Evolutionary conservation across 202 grass and related monocot genomes (phyloP).

Genomic region (Carex sylvatica): DNA sequence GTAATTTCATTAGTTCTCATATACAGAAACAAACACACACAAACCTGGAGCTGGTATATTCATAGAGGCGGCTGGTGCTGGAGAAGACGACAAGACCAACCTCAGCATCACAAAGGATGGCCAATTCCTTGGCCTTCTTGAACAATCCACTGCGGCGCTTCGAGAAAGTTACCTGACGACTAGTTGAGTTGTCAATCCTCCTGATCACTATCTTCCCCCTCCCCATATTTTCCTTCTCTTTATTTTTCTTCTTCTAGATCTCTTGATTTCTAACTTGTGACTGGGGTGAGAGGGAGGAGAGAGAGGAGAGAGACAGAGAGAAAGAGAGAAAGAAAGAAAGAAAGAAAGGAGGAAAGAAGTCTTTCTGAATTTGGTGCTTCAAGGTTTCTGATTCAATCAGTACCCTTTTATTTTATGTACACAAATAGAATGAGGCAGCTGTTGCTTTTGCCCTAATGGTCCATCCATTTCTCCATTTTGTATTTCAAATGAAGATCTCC

Average conservation of each 20-base stretch:
- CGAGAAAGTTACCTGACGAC: constrained; percentile 27
- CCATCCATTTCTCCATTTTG: not conserved
- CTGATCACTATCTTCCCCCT: constrained; percentile 31
- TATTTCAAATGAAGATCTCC: not conserved
- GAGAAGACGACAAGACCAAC: constrained; percentile 32
- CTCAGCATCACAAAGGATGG: constrained; percentile 30
- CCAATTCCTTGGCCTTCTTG: constrained; percentile 32
- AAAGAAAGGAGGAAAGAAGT: not conserved
- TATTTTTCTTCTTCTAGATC: not conserved
- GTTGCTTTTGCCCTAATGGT: constrained; percentile 17
- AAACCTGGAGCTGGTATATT: constrained; percentile 30
- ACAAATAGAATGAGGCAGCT: constrained; percentile 21
- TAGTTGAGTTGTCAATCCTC: constrained; percentile 29
- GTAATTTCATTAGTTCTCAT: not conserved
- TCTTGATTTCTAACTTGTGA: constrained; percentile 1
- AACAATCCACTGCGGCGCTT: constrained; percentile 31
- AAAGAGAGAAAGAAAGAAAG: not conserved
- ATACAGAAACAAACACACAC: not conserved
- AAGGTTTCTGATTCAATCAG: constrained; percentile 10
- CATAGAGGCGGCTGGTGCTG: constrained; percentile 25
- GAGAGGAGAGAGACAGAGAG: not conserved
- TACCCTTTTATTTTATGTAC: constrained; percentile 21
- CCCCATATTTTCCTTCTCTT: not conserved
- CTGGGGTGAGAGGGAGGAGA: not conserved
- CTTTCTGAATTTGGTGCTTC: constrained; percentile 20